Base-by-base conservation (phyloP, 2,329 filamentous ascomycete genomes). In the Colletotrichum lentis region DNA sequence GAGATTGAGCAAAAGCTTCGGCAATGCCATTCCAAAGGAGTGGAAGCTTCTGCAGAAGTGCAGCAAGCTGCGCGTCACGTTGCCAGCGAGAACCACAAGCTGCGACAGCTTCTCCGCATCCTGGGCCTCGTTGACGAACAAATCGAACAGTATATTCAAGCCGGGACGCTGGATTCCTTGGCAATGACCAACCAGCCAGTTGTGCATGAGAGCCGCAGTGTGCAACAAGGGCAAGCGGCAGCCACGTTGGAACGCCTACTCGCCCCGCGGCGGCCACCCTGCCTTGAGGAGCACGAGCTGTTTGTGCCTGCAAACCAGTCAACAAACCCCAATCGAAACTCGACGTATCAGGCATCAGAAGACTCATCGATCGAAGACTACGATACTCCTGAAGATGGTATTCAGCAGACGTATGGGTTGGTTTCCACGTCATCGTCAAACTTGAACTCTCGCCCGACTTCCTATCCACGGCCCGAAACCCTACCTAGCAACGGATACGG, bases 31-130 rank as follows among this genome's bases (percentile, higher is more conserved):
- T 81, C 86, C 44, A 80, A 85, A 39, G 91, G 91, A 20, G 84
- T 91, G 56, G 85, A 90, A 73, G 91, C 90, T 3, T 90, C 88
- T 0, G 81, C 85, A n/a, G 90, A 93, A 74, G 88, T 94, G 12
- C 91, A 94, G 75, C 80, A 84, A 58, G 91, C 90, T 0, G 91
- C 91, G 2, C 82, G 89, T 64, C 85, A 81, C 62, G 91, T 93
- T 3, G 84, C 87, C 5, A 87, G 90, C 18, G 90, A 94, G 77
- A 94, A 94, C 76, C 84, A 80, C 67, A 85, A 85, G 61, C 81
- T 94, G 64, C 83, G 90, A 24, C 79, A 79, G 18, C 80, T 93
- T 20, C 81, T 93, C 41, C 80, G 82, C 59, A 78, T 83, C 50
- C 80, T 86, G 71, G 90, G 90, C 3, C 79, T 91, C 24, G 76